Percentiles rank a stretch among this genome's conserved stretches.
phyloP scores from a whole-genome alignment of 176 grass and related monocot genomes.

The Tillandsia leiboldiana region DNA sequence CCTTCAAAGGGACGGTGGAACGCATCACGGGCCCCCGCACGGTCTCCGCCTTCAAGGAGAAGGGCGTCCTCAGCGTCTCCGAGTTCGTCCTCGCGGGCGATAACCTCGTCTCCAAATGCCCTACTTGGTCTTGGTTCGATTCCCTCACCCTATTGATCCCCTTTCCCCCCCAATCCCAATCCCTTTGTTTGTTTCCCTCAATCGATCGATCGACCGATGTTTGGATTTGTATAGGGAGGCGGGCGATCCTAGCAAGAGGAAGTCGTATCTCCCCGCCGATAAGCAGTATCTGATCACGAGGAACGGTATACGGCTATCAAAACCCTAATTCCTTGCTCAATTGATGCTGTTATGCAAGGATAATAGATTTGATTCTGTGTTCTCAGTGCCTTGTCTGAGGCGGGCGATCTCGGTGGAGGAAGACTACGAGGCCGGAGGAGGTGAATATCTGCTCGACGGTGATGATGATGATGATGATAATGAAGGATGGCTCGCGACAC shows the following conservation, averaged over 20 bases:
- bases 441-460: conserved; percentile 50
- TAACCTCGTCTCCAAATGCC: conserved; percentile 97
- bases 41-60: conserved; percentile 83
- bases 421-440: conserved; percentile 71
- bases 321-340: not conserved
- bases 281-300: conserved; percentile 90
- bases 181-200: not conserved
- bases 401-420: conserved; percentile 63
- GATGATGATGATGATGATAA: conserved; percentile 44
- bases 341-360: not conserved
- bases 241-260: conserved; percentile 78
- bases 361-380: not conserved
- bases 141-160: not conserved
- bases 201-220: conserved; percentile 16
- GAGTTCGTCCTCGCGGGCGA: conserved; percentile 95
- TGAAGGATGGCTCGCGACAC: conserved; percentile 89
- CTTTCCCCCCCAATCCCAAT: not conserved
- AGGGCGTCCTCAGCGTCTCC: conserved; percentile 78
- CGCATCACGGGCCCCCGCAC: conserved; percentile 69
- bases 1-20: conserved; percentile 83
- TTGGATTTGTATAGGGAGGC: conserved; percentile 51
- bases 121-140: conserved; percentile 93
- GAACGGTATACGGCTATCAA: conserved; percentile 45
- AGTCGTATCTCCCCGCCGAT: conserved; percentile 57
- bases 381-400: conserved; percentile 76